Conservation (phyloP, 768 basidiomycete genomes). For the Macrolepiota fuliginosa region DNA sequence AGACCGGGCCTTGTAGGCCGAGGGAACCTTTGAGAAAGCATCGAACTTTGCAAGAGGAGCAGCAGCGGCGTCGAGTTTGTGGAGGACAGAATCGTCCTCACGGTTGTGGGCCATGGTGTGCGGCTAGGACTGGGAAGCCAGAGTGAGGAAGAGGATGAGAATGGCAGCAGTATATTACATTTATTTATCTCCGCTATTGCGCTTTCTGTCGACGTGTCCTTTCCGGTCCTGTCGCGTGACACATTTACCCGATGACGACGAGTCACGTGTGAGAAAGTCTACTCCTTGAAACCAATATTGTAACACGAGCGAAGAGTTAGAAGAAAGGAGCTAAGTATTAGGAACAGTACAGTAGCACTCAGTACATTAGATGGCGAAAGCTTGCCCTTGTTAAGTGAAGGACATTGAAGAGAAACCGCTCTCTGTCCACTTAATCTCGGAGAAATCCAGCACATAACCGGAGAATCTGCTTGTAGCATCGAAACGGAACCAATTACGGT, state of each 20-base stretch:
- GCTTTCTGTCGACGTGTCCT: conserved; percentile 12
- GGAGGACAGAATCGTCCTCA: conserved; percentile 35
- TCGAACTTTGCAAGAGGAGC: conserved; percentile 72
- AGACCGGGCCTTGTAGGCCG: conserved; percentile 77
- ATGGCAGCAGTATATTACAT: conserved; percentile 10
- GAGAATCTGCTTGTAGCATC: background rate
- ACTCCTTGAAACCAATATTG: background rate
- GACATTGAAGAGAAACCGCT: background rate
- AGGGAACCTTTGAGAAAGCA: conserved; percentile 83
- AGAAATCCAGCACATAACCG: background rate
- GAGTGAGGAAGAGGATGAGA: conserved; percentile 5
- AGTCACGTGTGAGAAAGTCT: background rate
- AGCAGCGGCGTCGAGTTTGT: conserved; percentile 66
- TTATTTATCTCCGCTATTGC: background rate
- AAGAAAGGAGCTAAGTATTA: background rate
- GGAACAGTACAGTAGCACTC: background rate
- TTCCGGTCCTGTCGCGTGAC: conserved; percentile 5
- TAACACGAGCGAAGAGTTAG: background rate
- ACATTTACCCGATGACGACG: background rate
- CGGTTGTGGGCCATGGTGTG: conserved; percentile 1
- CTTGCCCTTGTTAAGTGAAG: background rate
- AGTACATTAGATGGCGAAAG: background rate
- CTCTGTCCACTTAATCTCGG: background rate
- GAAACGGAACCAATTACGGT: background rate
- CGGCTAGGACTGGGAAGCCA: background rate